Conservation (phyloP, 2,329 filamentous ascomycete species). For the Harringtonia lauricola region DNA sequence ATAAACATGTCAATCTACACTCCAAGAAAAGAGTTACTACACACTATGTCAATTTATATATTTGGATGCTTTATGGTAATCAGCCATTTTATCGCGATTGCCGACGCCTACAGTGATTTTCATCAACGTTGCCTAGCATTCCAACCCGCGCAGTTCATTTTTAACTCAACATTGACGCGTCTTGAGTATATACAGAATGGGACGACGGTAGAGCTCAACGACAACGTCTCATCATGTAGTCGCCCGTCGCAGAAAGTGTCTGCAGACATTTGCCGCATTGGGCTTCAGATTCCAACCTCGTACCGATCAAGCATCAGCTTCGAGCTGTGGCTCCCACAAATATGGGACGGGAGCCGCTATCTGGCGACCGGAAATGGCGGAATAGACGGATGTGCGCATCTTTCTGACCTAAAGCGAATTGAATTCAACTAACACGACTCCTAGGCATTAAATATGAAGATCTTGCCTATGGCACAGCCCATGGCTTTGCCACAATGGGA, state of each 20-base stretch:
- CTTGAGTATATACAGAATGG: constrained; percentile 3
- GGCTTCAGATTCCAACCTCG: constrained; percentile 17
- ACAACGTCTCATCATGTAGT: constrained; percentile 8
- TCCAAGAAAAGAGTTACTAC: no score
- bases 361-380: constrained; percentile 38
- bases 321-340: constrained; percentile 35
- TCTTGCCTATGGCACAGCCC: constrained; percentile 29
- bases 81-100: not conserved
- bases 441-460: constrained; percentile 31
- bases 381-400: constrained; percentile 28
- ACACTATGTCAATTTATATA: no score
- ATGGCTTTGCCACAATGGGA: constrained; percentile 35
- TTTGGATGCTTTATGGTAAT: not conserved
- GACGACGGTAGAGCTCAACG: constrained; percentile 3
- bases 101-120: not conserved
- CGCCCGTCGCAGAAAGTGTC: constrained; percentile 3
- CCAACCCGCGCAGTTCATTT: not conserved
- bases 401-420: not conserved
- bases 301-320: constrained; percentile 30
- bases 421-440: not conserved
- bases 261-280: constrained; percentile 17
- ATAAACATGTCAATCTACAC: no score
- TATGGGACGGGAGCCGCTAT: constrained; percentile 31
- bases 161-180: not conserved
- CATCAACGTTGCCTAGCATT: constrained; percentile 2